Evolutionary conservation across 2,329 filamentous ascomycete genomes (phyloP), one percentile per base, ranked within the genome.

Genomic region (Aspergillus tubingensis): DNA sequence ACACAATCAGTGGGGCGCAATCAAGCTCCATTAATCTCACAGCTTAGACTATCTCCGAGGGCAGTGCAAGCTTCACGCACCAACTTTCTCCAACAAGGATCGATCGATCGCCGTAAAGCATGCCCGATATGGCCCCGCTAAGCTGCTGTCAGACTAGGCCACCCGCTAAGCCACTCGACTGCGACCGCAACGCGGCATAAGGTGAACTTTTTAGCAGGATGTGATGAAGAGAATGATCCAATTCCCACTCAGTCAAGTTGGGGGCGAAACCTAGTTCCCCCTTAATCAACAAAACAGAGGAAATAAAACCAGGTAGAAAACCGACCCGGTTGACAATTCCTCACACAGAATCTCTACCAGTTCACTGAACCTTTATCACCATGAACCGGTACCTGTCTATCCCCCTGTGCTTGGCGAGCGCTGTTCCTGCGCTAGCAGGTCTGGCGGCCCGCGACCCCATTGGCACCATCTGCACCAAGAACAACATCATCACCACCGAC

Each of bases 401-500:
- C 41, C 51, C 38, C 51, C 53, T 55, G 44, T 49, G 44, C 47
- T 30, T 50, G 47, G 47, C 47, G 15, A 50, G 47, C 39, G 53
- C 53, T 21, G 53, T 27, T 8, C 53, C 53, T 17, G 53, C 53
- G n/a, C 53, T 55, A 17, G 53, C 53, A 15, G 53, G 8, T 15
- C 39, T 32, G 25, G 30, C 17, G 15, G 53, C 53, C 38, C 53
- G 53, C 25, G 53, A 47, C 39, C 23, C 53, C 23, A 55, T 55
- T 11, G 39, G 11, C 17, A 47, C 39, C 39, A 55, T 55, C 25
- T 55, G 53, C 39, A 55, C 53, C n/a, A 13, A 55, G 53, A 55
- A 68, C 51, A 74, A 68, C 38, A 70, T 69, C 15, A 55, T 73
- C 2, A 53, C 68, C 5, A 75, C 72, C 2, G 74, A 72, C 27